Evolutionary conservation across 495 filamentous ascomycete species (phyloP), one percentile per base, ranked within the genome.

Genomic region (Hyaloscypha hepaticicola): DNA sequence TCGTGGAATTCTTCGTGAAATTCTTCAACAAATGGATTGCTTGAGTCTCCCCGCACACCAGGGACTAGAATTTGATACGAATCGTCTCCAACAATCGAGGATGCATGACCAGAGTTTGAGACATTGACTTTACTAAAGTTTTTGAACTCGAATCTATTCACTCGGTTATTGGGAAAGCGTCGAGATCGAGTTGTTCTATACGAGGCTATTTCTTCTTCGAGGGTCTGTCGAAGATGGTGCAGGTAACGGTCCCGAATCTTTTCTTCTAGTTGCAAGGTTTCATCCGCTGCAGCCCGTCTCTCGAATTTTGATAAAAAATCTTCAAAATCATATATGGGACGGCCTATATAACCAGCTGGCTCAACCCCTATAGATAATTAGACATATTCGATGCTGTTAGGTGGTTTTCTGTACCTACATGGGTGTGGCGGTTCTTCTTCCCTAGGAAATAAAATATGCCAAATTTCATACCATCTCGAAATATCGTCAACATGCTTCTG

Each of bases 391-490:
- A 3, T 4, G 12, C 19, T 11, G 5, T 19, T 16, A 16, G 4
- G 6, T 4, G 19, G 41, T 22, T 7, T 7, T 7, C 4, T 24
- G 26, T 9, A 45, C 60, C 41, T n/a, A 63, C 60, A 63, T 26
- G 60, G 60, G 38, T 53, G 41, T 19, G 49, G 8, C 11, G 60
- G 60, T 27, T 7, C 6, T 8, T 14, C 0, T 11, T 38, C 31
- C 24, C 34, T 50, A 19, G 60, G 60, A 33, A 63, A 63, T 12
- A 63, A 50, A 6, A 63, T 45, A 24, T 56, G 29, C 60, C 60
- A 63, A n/a, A 63, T 63, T 14, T 51, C 50, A 24, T 25, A 55
- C 60, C 60, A 63, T 53, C 38, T 63, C 9, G 53, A 34, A 21
- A 28, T 16, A 49, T 48, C 26, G 19, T 60, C 34, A 16, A 45